Conservation (phyloP, 441 rosid species). For the Corymbia calophylla region DNA sequence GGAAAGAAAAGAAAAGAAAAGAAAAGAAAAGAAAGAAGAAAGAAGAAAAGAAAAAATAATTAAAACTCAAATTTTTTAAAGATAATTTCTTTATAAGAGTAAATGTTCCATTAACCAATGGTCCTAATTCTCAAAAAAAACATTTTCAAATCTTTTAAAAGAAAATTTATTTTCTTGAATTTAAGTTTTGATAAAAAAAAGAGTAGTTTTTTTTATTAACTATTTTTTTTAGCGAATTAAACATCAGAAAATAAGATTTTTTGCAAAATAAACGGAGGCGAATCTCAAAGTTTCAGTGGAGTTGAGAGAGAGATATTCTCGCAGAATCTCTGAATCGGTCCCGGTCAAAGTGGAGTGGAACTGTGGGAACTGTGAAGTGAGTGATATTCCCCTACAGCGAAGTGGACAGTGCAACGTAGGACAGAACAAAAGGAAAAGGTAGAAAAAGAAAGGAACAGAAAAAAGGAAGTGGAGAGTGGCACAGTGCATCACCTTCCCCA, state of each 20-base stretch:
- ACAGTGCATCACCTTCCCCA: not conserved
- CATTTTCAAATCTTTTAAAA: too few species aligned
- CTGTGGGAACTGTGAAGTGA: not conserved
- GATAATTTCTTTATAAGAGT: not conserved
- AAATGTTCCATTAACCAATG: not conserved
- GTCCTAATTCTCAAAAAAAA: not conserved
- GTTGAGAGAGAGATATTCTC: not conserved
- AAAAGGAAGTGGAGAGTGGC: not conserved
- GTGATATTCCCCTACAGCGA: not conserved
- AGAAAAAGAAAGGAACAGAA: not conserved
- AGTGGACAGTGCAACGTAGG: not conserved
- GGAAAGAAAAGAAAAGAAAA: too few species aligned
- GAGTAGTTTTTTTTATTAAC: rapidly evolving
- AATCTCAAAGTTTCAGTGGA: not conserved
- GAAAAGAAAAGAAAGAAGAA: too few species aligned
- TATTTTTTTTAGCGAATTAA: not conserved
- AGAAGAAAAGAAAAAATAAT: too few species aligned
- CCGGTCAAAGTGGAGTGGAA: not conserved
- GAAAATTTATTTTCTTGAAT: too few species aligned
- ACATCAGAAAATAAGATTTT: too few species aligned
- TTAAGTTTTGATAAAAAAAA: too few species aligned
- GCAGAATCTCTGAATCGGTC: not conserved
- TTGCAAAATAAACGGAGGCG: too few species aligned
- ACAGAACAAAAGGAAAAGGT: not conserved
- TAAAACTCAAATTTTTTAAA: too few species aligned